These are phyloP conservation scores for Paraurostyla sp. DNA, from an alignment of 73 alveolate species.

Conservation along the genomic window DNA sequence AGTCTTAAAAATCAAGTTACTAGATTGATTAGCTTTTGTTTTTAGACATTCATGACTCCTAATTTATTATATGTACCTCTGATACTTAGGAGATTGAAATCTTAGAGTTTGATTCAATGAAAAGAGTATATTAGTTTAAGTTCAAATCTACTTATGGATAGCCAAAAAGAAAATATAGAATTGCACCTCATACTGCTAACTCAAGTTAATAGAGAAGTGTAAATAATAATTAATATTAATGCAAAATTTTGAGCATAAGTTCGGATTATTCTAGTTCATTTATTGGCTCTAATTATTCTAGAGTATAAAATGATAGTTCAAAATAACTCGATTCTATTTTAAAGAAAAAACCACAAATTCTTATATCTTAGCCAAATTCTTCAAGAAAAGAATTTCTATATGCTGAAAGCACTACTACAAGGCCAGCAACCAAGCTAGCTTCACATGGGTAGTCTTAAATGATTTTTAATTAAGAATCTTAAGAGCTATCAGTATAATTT, in stretches of 20 bases:
- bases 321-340: too few species aligned
- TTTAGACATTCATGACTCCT: background rate
- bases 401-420: too few species aligned
- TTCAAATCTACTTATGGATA: conserved; percentile 8
- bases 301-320: too few species aligned
- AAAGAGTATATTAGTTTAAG: background rate
- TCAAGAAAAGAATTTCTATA: background rate
- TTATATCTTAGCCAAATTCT: background rate
- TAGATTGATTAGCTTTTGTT: conserved; percentile 1
- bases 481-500: background rate
- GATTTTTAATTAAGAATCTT: background rate
- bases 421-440: conserved; percentile 13
- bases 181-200: too few species aligned
- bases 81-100: conserved; percentile 38
- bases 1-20: background rate
- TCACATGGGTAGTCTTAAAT: background rate
- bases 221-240: too few species aligned
- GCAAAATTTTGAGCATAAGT: too few species aligned
- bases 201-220: too few species aligned
- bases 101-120: background rate
- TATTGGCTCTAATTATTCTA: too few species aligned
- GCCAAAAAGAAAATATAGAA: background rate
- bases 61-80: background rate
- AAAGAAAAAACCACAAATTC: background rate
- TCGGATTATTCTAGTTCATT: too few species aligned